Evolutionary conservation across 2,329 filamentous ascomycete genomes (phyloP).

Genomic region (Sporothrix variecibatus): DNA sequence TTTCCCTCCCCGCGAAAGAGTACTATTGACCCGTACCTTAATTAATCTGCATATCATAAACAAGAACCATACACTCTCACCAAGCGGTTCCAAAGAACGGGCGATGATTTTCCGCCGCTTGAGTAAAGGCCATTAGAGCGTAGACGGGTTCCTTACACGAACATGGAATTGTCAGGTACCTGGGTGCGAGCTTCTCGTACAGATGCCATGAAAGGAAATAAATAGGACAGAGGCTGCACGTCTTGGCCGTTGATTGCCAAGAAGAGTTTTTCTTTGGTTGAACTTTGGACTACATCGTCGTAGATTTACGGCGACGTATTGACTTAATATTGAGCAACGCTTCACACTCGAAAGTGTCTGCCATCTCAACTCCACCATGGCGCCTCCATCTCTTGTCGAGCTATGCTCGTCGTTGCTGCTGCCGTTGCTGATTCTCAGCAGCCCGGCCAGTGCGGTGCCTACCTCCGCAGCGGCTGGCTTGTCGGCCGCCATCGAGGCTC

Average conservation of each 20-base stretch:
- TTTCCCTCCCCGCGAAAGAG: neutral
- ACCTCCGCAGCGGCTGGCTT: neutral
- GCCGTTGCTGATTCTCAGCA: conserved; percentile 12
- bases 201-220: neutral
- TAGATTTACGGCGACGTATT: neutral
- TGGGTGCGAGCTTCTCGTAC: neutral
- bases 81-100: conserved; percentile 8
- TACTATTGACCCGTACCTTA: conserved; percentile 9
- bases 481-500: conserved; percentile 6
- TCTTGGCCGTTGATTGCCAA: conserved; percentile 5
- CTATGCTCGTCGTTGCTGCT: conserved; percentile 15
- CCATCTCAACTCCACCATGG: neutral
- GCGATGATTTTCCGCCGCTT: neutral
- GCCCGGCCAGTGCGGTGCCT: neutral
- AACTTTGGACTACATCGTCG: neutral
- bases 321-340: neutral
- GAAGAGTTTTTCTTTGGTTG: neutral
- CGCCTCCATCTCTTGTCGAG: neutral
- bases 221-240: neutral
- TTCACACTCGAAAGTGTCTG: neutral
- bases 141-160: neutral
- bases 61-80: neutral
- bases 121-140: neutral
- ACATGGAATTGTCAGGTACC: neutral
- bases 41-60: conserved; percentile 10